Percentiles rank a stretch among this genome's conserved stretches.
phyloP scores from a whole-genome alignment of 2,329 filamentous ascomycete genomes.

The Chalaropsis thielavioides region DNA sequence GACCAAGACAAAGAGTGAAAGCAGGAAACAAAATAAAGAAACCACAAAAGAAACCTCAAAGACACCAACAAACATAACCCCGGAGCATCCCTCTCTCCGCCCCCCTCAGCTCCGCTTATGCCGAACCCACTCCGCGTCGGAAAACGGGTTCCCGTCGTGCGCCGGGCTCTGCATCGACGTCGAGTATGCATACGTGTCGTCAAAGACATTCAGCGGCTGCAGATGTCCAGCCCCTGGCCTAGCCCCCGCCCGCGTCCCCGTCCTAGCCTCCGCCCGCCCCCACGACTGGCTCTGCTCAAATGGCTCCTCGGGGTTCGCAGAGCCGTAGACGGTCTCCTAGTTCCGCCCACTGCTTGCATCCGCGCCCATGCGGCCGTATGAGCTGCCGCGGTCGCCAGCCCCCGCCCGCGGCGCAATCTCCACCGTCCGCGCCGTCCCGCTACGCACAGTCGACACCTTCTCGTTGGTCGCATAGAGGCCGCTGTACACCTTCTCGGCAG shows the following conservation, averaged over 20 bases:
- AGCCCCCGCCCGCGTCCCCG: background rate
- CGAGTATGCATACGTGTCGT: constrained; percentile 13
- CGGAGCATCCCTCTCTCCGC: background rate
- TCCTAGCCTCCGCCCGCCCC: background rate
- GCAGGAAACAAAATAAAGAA: background rate
- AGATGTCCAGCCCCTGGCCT: background rate
- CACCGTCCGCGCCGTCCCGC: too few relatives aligned
- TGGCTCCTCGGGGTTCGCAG: constrained; percentile 1
- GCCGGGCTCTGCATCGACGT: constrained; percentile 16
- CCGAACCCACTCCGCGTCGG: constrained; percentile 7
- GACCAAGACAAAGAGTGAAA: too few relatives aligned
- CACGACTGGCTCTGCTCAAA: background rate
- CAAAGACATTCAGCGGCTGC: constrained; percentile 5
- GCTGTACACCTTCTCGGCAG: background rate
- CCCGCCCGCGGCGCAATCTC: background rate
- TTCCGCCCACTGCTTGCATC: background rate
- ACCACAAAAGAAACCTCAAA: background rate
- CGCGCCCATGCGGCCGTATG: too few relatives aligned
- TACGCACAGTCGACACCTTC: constrained; percentile 4
- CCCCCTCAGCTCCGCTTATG: background rate
- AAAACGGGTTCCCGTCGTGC: constrained; percentile 13
- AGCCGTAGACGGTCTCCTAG: constrained; percentile 6
- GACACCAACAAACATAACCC: background rate
- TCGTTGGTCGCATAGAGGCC: constrained; percentile 8
- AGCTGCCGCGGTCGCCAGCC: background rate